Evolutionary conservation across 768 basidiomycete genomes (phyloP).

Genomic region (Lentinula detonsa): DNA sequence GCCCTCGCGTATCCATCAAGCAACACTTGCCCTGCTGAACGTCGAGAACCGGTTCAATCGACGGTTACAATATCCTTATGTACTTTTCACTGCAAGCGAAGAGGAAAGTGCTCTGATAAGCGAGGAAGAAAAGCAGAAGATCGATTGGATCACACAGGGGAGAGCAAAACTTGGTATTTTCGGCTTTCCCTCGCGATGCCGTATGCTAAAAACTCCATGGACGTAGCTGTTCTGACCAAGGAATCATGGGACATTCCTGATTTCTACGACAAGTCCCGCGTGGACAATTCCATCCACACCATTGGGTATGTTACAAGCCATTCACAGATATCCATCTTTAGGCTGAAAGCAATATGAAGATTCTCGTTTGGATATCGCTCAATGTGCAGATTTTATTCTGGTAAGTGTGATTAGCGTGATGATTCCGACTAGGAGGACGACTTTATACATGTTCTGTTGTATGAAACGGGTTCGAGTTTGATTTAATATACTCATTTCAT

Average conservation of each 20-base stretch:
- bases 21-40: conserved; percentile 20
- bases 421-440: no score
- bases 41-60: conserved; percentile 24
- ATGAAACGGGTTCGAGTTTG: no score
- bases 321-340: neutral
- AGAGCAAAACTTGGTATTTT: conserved; percentile 20
- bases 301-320: conserved; percentile 15
- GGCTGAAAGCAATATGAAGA: conserved; percentile 4
- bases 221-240: conserved; percentile 14
- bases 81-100: conserved; percentile 21
- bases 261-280: conserved; percentile 14
- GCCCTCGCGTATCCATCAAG: conserved; percentile 20
- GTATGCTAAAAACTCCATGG: neutral
- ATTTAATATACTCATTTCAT: neutral
- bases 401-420: conserved; percentile 3
- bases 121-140: conserved; percentile 17
- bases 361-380: conserved; percentile 22
- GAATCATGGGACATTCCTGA: conserved; percentile 20
- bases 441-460: neutral
- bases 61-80: conserved; percentile 22
- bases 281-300: conserved; percentile 16
- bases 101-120: conserved; percentile 16
- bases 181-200: neutral
- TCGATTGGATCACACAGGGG: conserved; percentile 20
- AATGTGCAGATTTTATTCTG: conserved; percentile 26